Base-by-base conservation (phyloP, 176 grass and related monocot genomes). In the Themeda triandra region DNA sequence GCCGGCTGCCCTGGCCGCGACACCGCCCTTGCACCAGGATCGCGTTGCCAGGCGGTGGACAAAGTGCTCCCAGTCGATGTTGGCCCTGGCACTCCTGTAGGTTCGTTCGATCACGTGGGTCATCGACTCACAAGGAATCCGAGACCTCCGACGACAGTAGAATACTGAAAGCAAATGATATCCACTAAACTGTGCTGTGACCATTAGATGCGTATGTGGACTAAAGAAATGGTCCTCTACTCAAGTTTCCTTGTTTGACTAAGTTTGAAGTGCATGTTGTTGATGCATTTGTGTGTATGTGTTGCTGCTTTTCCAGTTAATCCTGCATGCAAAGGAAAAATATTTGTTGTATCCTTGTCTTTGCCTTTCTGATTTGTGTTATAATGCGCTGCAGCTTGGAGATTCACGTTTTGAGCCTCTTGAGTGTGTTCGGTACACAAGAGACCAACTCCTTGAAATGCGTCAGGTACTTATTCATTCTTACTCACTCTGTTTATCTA, bases 391-490 rank as follows among this genome's bases (percentile, higher is more conserved):
- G 56, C 85, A 96, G 94, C 42, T 71, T 83, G 86, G 94, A 82
- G 88, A 90, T 60, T 78, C 54, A 60, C 76, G 58, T 27, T 91
- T 90, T 80, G 94, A 86, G 24, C 84, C 73, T 75, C 82, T 76
- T 39, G 82, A 93, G 31, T 48, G 63, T 66, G 86, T 90, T 25
- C 25, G 40, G 67, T 93, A 97, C 85, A 90, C 91, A 80, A 93
- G 87, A 77, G 86, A 92, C 44, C 86, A 91, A 75, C 84, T 97
- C 85, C 56, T 97, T 59, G 88, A 93, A 69, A 30, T 97, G 44
- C 91, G 65, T 65, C 79, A 91, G 89, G 94, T 97, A 89, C 66
- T 63, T 69, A 73, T 68, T 37, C 2, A 1, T 33, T 86, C 44
- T 44, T 70, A 78, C 27, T 30, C 44, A 36, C 25, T 80, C 11